phyloP scores from a whole-genome alignment of 2,329 filamentous ascomycete genomes.

The Beauveria caledonica region DNA sequence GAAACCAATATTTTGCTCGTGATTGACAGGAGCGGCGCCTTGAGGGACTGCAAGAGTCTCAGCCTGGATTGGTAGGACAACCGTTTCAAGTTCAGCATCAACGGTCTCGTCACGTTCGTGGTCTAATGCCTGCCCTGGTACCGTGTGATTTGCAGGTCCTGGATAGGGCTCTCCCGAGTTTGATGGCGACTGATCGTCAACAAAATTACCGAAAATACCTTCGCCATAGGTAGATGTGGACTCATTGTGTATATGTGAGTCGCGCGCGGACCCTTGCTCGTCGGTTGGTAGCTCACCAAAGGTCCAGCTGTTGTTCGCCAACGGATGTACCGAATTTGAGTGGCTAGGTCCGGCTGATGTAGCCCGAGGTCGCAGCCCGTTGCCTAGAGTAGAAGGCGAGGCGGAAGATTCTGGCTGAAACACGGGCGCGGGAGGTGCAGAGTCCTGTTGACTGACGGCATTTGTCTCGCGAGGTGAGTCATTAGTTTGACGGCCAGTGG shows the following conservation, averaged over 20 bases:
- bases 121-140: background rate
- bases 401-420: background rate
- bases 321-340: slow-evolving; percentile 36
- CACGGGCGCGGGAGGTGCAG: background rate
- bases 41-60: slow-evolving; percentile 5
- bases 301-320: slow-evolving; percentile 55
- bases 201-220: background rate
- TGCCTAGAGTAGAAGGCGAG: slow-evolving; percentile 9
- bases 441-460: background rate
- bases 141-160: background rate
- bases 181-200: background rate
- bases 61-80: background rate
- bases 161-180: background rate
- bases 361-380: slow-evolving; percentile 37
- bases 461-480: background rate
- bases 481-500: background rate
- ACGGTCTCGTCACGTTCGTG: background rate
- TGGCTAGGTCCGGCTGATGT: slow-evolving; percentile 48
- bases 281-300: slow-evolving; percentile 36
- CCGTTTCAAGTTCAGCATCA: background rate
- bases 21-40: slow-evolving; percentile 8
- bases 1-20: slow-evolving; percentile 9
- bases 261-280: background rate
- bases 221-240: background rate
- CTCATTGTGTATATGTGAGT: background rate